Evolutionary conservation across 768 basidiomycete species (phyloP), one percentile per base, ranked within the genome.

Genomic region (Rhodosporidiobolus sp.): DNA sequence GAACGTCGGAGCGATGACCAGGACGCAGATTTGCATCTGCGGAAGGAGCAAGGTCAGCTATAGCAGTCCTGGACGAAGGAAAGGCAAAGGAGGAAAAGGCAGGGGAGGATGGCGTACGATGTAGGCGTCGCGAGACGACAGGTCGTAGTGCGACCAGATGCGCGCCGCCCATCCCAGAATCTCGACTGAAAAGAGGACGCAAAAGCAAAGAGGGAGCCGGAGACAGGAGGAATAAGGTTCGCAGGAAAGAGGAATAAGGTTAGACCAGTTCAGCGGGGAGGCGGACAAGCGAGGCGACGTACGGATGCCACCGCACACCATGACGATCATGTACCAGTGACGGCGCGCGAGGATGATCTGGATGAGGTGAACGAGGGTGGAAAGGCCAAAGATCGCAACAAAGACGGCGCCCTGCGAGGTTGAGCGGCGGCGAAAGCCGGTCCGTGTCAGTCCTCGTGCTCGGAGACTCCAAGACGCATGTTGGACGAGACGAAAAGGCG

Each of bases 1-100:
- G 65, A 75, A 75, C 3, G 69, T 70, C 22, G 74, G 74, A 0
- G 69, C 74, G 28, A 75, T 67, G 53, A 71, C 59, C 28, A 75
- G 58, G n/a, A 52, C 12, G 53, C 67, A 65, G 43, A 69, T 66
- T 55, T 74, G 67, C 43, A 45, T 50, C 49, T 34, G 52, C 1
- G 35, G 28, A 57, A n/a, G 34, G 46, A 45, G 34, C 30, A 62
- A 30, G 26, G 52, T 11, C 26, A 32, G 55, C 3, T 20, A n/a
- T n/a, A n/a, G n/a, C n/a, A n/a, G n/a, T n/a, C n/a, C n/a, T n/a
- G n/a, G n/a, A n/a, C 54, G 26, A 34, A 52, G 43, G 22, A 11
- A n/a, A 3, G 24, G 35, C 30, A 12, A 34, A 22, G 35, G 26
- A 12, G 3, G 20, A 22, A 3, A 46, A 2, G 48, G 7, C 34